Evolutionary conservation across 805 yeast genomes (phyloP).

Genomic region (Spathaspora passalidarum): DNA sequence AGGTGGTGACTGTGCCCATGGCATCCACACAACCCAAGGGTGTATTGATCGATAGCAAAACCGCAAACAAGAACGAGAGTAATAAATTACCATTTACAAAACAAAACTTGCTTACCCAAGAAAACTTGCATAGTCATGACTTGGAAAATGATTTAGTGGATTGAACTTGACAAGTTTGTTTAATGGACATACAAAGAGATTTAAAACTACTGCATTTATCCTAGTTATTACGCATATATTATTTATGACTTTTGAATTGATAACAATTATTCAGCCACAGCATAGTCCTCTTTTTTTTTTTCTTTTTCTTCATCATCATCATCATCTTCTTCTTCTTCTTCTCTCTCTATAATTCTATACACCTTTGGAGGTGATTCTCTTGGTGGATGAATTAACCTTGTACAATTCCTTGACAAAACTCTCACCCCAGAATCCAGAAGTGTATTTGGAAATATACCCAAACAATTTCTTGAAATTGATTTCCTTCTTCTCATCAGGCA

Average conservation of each 20-base stretch:
- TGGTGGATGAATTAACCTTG: slow-evolving; percentile 23
- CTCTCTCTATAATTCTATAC: not conserved
- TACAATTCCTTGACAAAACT: slow-evolving; percentile 85
- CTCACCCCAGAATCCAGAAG: slow-evolving; percentile 97
- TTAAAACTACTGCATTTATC: no score
- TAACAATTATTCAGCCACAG: no score
- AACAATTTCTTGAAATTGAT: slow-evolving; percentile 82
- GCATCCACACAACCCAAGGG: not conserved
- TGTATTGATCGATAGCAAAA: slow-evolving; percentile 9
- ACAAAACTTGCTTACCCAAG: slow-evolving; percentile 25
- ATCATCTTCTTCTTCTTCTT: no score
- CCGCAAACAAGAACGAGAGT: slow-evolving; percentile 16
- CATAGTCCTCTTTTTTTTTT: no score
- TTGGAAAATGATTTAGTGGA: not conserved
- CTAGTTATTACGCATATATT: no score
- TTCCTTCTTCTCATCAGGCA: slow-evolving; percentile 75
- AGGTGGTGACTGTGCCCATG: slow-evolving; percentile 29
- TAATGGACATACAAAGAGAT: no score
- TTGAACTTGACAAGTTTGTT: no score
- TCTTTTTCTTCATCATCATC: no score
- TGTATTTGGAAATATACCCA: slow-evolving; percentile 85
- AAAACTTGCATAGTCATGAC: not conserved
- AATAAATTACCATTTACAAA: slow-evolving; percentile 24
- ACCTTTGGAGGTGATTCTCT: not conserved
- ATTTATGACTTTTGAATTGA: no score